phyloP scores from a whole-genome alignment of 805 yeast genomes.

The Candida wancherniae region DNA sequence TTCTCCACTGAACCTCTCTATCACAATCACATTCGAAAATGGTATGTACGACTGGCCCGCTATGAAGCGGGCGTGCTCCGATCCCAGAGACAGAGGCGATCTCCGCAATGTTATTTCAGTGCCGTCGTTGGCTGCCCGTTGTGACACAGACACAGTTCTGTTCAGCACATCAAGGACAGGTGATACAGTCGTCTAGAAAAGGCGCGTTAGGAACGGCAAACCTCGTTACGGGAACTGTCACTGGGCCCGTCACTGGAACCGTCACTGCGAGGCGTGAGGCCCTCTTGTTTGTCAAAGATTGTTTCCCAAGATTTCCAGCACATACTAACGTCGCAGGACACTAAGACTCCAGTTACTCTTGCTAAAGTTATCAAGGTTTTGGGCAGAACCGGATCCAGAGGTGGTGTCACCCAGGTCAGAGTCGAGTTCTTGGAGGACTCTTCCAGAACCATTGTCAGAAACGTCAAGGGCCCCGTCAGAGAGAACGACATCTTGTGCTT shows the following conservation, averaged over 20 bases:
- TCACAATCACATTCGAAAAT: constrained; percentile 13
- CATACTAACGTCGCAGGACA: constrained; percentile 34
- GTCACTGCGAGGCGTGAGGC: too few species aligned
- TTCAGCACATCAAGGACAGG: background rate
- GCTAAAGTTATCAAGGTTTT: constrained; percentile 99
- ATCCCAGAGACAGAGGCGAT: too few species aligned
- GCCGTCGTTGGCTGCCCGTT: too few species aligned
- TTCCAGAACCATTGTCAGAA: constrained; percentile 93
- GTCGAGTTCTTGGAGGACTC: constrained; percentile 94
- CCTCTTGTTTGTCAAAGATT: too few species aligned
- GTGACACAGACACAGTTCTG: background rate
- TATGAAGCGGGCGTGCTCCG: too few species aligned
- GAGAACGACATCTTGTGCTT: constrained; percentile 97
- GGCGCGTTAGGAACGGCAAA: too few species aligned
- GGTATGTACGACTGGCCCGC: constrained; percentile 13
- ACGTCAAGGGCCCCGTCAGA: constrained; percentile 96
- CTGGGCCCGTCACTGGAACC: too few species aligned
- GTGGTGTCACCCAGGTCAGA: constrained; percentile 99
- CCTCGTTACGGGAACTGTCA: too few species aligned
- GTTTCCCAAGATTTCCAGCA: too few species aligned
- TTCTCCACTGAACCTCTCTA: constrained; percentile 9
- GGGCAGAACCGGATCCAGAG: constrained; percentile 99
- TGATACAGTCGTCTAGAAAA: too few species aligned
- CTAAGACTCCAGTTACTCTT: constrained; percentile 92
- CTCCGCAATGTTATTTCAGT: too few species aligned